Percentiles rank a stretch among this genome's conserved stretches.
These are phyloP conservation scores for Serendipita sp. DNA, from an alignment of 768 basidiomycete species.

Conservation along the genomic window DNA sequence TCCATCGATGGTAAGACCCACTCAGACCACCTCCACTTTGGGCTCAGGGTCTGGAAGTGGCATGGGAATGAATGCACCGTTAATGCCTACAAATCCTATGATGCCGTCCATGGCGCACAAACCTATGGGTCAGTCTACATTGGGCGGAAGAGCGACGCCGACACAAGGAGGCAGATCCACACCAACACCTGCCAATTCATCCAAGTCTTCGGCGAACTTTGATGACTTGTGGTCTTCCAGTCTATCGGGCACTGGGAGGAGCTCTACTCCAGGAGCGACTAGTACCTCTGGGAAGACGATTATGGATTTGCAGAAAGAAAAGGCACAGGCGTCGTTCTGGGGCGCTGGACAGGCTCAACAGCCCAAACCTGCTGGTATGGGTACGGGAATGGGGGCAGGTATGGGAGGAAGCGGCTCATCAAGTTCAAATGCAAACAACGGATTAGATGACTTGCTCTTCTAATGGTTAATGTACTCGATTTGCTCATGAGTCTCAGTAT, in stretches of 20 bases:
- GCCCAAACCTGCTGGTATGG: neutral
- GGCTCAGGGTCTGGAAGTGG: neutral
- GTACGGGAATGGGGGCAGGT: neutral
- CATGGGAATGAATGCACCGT: neutral
- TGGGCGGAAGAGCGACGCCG: neutral
- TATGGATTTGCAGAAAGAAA: constrained; percentile 79
- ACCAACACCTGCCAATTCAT: constrained; percentile 17
- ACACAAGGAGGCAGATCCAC: constrained; percentile 15
- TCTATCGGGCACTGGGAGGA: constrained; percentile 21
- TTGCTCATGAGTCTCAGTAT: neutral
- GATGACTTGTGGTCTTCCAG: constrained; percentile 81
- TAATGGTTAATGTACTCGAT: neutral
- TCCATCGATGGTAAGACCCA: constrained; percentile 6
- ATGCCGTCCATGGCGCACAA: neutral
- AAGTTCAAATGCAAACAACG: neutral
- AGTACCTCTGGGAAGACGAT: constrained; percentile 47
- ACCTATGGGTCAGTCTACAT: neutral
- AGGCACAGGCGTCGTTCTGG: constrained; percentile 70
- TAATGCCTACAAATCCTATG: neutral
- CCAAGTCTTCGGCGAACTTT: constrained; percentile 42
- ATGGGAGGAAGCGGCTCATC: constrained; percentile 6
- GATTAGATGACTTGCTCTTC: neutral
- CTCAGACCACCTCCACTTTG: neutral
- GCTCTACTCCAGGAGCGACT: constrained; percentile 20
- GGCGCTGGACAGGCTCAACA: constrained; percentile 22